These are phyloP conservation scores for Sporothrix brasiliensis DNA, from an alignment of 2,329 filamentous ascomycete species.

Conservation along the genomic window DNA sequence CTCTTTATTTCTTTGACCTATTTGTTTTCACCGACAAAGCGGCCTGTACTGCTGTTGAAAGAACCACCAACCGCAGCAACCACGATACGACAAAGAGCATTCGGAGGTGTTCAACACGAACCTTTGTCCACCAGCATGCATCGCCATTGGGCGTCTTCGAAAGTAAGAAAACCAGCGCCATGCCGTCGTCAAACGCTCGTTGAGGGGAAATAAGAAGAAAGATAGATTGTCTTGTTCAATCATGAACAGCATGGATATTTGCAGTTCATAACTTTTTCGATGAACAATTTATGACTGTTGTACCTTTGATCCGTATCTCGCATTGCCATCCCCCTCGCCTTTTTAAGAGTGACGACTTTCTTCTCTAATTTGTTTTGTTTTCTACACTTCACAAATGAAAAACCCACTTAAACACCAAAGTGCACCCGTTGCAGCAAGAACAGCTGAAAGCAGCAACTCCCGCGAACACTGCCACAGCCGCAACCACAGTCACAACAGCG, in stretches of 20 bases:
- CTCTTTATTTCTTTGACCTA: not conserved
- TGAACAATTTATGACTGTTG: constrained; percentile 7
- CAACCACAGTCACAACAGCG: constrained; percentile 20
- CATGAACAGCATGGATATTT: constrained; percentile 5
- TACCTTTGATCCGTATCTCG: not conserved
- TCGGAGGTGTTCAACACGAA: not conserved
- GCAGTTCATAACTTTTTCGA: not conserved
- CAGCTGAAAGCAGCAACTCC: constrained; percentile 1
- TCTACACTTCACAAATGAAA: constrained; percentile 28
- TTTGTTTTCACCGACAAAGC: constrained; percentile 15
- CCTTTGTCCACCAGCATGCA: constrained; percentile 3
- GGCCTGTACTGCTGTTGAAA: constrained; percentile 2
- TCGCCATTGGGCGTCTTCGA: not conserved
- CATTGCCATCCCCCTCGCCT: not conserved
- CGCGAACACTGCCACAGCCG: not conserved
- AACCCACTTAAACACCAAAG: constrained; percentile 32
- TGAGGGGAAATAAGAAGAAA: not conserved
- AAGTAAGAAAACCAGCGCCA: not conserved
- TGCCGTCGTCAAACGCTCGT: not conserved
- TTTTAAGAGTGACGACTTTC: constrained; percentile 1
- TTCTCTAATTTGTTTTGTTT: constrained; percentile 4
- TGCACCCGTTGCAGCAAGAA: constrained; percentile 20
- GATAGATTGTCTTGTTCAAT: not conserved
- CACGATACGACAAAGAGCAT: not conserved
- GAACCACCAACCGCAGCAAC: not conserved